Evolutionary conservation across 139 green algal genomes (phyloP), one percentile per base, ranked within the genome.

Genomic region (Pleodorina starrii): DNA sequence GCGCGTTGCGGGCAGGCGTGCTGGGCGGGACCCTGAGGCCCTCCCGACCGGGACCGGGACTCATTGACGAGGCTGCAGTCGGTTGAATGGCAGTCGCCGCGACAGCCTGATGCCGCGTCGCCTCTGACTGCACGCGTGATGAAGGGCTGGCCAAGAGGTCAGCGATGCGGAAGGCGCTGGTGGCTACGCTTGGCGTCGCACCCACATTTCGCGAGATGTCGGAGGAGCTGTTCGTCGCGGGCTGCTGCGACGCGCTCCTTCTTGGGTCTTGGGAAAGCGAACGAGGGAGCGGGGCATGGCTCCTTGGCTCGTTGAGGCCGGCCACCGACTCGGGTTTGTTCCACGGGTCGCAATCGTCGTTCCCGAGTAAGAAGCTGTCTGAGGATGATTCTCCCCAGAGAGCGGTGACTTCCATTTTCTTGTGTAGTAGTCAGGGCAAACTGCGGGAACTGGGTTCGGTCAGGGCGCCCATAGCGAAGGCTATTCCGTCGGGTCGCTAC

Each of bases 221-320:
- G 68, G 35, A 76, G 36, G 68, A 43, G 68, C 16, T 1, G 16
- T 44, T 32, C 10, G 35, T 32, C 17, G 1, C 36, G 35, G 35
- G 5, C 38, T 23, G 68, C 25, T 76, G 68, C 2, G 32, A 40
- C 1, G 4, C 10, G 68, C 6, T 23, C 35, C 29, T 10, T 32
- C 29, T 76, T 76, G 68, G 68, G 68, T 76, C 68, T 40, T 73
- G 27, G n/a, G 63, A n/a, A n/a, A n/a, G n/a, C n/a, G n/a, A n/a
- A n/a, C n/a, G n/a, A n/a, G n/a, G n/a, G n/a, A n/a, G n/a, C n/a
- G n/a, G n/a, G n/a, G n/a, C n/a, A n/a, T n/a, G n/a, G n/a, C n/a
- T n/a, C n/a, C n/a, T n/a, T n/a, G n/a, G n/a, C n/a, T n/a, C n/a
- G n/a, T n/a, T n/a, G n/a, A n/a, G n/a, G n/a, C n/a, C n/a, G n/a